Evolutionary conservation across 1,139 yeast species (phyloP).

Genomic region (Hansenula sp.): DNA sequence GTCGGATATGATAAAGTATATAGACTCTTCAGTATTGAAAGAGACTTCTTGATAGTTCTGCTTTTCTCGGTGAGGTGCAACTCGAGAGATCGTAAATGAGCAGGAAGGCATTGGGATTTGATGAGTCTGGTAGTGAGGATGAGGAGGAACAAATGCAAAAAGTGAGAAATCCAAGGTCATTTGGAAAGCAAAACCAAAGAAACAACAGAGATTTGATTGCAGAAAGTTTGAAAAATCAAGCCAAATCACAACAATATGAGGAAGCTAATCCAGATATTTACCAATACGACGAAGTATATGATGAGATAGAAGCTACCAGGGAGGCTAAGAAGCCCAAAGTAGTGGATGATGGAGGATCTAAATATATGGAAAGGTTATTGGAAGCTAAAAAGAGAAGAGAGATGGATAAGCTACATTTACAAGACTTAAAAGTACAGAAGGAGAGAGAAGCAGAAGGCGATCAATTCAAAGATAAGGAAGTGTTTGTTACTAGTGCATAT

Average conservation of each 20-base stretch:
- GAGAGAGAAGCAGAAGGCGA: constrained; percentile 33
- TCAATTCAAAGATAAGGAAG: constrained; percentile 35
- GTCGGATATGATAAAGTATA: too few relatives aligned
- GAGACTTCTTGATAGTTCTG: too few relatives aligned
- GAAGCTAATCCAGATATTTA: constrained; percentile 7
- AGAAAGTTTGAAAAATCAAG: constrained; percentile 2
- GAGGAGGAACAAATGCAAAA: background rate
- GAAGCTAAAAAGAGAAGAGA: constrained; percentile 37
- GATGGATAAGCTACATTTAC: constrained; percentile 33
- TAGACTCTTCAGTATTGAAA: too few relatives aligned
- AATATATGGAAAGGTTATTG: constrained; percentile 31
- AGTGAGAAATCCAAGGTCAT: background rate
- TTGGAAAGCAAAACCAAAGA: constrained; percentile 2
- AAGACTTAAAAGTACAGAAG: constrained; percentile 25
- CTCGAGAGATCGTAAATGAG: constrained; percentile 6
- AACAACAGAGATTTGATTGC: constrained; percentile 5
- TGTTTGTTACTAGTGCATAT: constrained; percentile 41
- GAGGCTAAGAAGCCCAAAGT: background rate
- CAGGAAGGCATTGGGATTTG: constrained; percentile 14
- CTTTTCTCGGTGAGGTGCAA: too few relatives aligned
- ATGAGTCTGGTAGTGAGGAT: constrained; percentile 5
- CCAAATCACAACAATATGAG: constrained; percentile 1
- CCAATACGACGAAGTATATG: constrained; percentile 29
- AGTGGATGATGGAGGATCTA: background rate
- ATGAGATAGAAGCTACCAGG: constrained; percentile 6